Evolutionary conservation across 2,329 filamentous ascomycete genomes (phyloP), one percentile per base, ranked within the genome.

Genomic region (Myriosclerotinia curreyana): DNA sequence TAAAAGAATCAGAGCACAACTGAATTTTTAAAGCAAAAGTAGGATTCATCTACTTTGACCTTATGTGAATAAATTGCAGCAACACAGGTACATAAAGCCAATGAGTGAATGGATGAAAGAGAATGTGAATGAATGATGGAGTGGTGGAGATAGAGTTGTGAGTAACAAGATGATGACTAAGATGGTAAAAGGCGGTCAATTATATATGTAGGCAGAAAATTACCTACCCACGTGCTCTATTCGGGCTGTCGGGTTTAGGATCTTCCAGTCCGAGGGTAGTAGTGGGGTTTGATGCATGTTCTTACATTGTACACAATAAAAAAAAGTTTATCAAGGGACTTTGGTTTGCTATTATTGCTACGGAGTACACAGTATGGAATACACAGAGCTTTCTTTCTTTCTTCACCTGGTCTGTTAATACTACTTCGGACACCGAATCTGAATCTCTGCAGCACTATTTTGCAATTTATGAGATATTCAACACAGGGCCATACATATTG

Each of bases 151-250:
- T 56, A 22, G n/a, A n/a, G n/a, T n/a, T n/a, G n/a, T n/a, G n/a
- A n/a, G n/a, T 46, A 20, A 58, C 28, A 12, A 28, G n/a, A 58
- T 48, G 12, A 58, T 58, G 54, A 58, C 54, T 58, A 58, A 58
- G 28, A 22, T 6, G 25, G 31, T 36, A 3, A 1, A 4, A 58
- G 54, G 54, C 54, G 42, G 54, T 56, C 54, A 56, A 22, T 34
- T 2, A 15, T 20, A 44, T 56, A 12, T n/a, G 25, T 14, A 5
- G 54, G 54, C 54, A 56, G 40, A 56, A 56, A 44, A 12, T 1
- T 25, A 46, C 15, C 20, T 25, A 46, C 28, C 28, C 28, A 31
- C 28, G 28, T 31, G 28, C 28, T 31, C 28, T 6, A 5, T 6
- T 6, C 28, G 2, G 28, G 28, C 28, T 31, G 28, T 31, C 4